These are phyloP conservation scores for Colletotrichum sp. DNA, from an alignment of 2,329 filamentous ascomycete genomes.

Conservation along the genomic window DNA sequence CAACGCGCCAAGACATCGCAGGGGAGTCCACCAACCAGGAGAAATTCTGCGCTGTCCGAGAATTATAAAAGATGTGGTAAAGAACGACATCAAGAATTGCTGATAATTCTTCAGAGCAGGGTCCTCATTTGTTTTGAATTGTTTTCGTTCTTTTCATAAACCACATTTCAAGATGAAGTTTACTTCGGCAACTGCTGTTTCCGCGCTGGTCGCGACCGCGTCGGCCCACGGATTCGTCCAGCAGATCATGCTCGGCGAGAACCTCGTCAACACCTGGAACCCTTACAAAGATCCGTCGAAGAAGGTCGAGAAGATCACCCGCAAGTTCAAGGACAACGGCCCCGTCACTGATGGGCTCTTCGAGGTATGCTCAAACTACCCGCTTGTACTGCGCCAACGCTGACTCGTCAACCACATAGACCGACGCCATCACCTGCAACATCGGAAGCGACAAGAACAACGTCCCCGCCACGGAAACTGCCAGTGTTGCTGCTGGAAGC, in stretches of 20 bases:
- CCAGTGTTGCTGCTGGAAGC: slow-evolving; percentile 42
- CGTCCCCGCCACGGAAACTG: slow-evolving; percentile 38
- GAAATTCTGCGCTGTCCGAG: not conserved
- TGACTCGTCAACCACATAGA: slow-evolving; percentile 14
- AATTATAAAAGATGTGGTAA: not conserved
- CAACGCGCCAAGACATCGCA: not conserved
- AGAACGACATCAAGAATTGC: fast-evolving
- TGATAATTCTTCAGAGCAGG: not conserved
- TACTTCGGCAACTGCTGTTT: not conserved
- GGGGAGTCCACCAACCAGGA: not conserved
- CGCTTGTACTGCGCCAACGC: not conserved
- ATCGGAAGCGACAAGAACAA: slow-evolving; percentile 51
- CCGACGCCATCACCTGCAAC: slow-evolving; percentile 34
- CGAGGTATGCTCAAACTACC: not conserved
- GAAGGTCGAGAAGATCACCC: slow-evolving; percentile 28
- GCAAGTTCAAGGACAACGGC: slow-evolving; percentile 29
- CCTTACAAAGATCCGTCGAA: slow-evolving; percentile 32
- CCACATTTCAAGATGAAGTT: not conserved
- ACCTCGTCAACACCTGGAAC: slow-evolving; percentile 30
- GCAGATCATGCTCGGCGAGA: slow-evolving; percentile 18
- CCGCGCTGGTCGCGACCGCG: slow-evolving; percentile 18
- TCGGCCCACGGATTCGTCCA: slow-evolving; percentile 19
- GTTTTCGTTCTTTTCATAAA: not conserved
- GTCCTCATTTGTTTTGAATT: not conserved
- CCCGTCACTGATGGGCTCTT: slow-evolving; percentile 29